Conservation (phyloP, 345 rosid genomes). For the Lenwebbia sp. region DNA sequence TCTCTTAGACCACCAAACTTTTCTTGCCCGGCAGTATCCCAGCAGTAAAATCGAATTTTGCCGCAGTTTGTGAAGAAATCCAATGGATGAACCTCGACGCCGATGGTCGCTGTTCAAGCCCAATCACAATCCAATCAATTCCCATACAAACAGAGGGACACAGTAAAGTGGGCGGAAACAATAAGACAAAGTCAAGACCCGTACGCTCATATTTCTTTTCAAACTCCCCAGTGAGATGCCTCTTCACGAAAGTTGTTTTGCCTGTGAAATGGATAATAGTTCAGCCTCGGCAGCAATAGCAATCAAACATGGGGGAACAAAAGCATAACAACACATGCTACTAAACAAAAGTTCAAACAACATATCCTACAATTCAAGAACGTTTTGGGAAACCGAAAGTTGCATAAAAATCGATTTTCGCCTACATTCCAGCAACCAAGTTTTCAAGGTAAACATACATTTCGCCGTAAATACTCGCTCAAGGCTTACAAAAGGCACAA, state of each 20-base stretch:
- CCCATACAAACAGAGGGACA: not conserved
- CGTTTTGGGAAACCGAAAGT: not conserved
- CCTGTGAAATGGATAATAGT: not conserved
- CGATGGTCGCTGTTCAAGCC: constrained; percentile 63
- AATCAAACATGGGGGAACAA: not conserved
- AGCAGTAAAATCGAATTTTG: constrained; percentile 85
- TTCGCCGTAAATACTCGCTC: too few relatives aligned
- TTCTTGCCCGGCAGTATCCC: constrained; percentile 99
- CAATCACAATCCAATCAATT: not conserved
- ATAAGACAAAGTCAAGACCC: not conserved
- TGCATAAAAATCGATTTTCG: not conserved
- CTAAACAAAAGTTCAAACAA: not conserved
- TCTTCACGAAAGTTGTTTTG: constrained; percentile 35
- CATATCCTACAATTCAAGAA: not conserved
- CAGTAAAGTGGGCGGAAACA: not conserved
- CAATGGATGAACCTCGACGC: constrained; percentile 94
- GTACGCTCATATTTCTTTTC: constrained; percentile 40
- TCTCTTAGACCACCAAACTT: constrained; percentile 95
- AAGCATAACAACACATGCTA: too few relatives aligned
- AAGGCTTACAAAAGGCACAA: not conserved
- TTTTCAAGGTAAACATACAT: not conserved
- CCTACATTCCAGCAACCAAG: not conserved
- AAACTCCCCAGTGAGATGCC: constrained; percentile 37
- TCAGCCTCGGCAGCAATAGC: not conserved
- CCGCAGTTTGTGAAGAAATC: constrained; percentile 97